These are phyloP conservation scores for Danielozyma ontarioensis DNA, from an alignment of 805 yeast species.

Conservation along the genomic window DNA sequence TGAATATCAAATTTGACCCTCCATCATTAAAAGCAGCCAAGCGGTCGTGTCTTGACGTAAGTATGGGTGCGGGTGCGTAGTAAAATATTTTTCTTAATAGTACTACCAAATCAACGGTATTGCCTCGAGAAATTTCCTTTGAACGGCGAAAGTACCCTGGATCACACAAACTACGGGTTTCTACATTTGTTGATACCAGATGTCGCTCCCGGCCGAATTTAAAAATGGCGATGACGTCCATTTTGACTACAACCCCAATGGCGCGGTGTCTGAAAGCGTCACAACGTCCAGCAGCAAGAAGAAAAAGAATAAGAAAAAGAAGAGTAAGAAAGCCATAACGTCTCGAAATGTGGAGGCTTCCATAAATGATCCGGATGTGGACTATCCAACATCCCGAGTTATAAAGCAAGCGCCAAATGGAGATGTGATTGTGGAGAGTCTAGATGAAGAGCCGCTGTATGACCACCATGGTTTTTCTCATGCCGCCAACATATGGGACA, in stretches of 20 bases:
- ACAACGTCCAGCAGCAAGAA: conserved; percentile 10
- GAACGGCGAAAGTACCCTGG: too few relatives aligned
- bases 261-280: neutral
- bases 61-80: neutral
- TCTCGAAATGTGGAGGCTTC: conserved; percentile 32
- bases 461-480: conserved; percentile 5
- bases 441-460: conserved; percentile 27
- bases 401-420: conserved; percentile 71
- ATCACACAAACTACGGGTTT: too few relatives aligned
- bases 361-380: conserved; percentile 50
- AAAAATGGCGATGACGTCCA: conserved; percentile 32
- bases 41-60: too few relatives aligned
- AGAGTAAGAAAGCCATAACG: conserved; percentile 9
- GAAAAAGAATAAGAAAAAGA: conserved; percentile 31
- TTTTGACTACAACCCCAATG: conserved; percentile 14
- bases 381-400: conserved; percentile 68
- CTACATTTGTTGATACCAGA: too few relatives aligned
- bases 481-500: conserved; percentile 39
- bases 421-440: conserved; percentile 65
- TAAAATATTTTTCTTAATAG: too few relatives aligned
- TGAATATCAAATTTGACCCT: too few relatives aligned
- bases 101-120: too few relatives aligned
- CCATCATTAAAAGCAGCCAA: neutral
- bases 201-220: conserved; percentile 4
- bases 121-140: too few relatives aligned